Base-by-base conservation (phyloP, 1,284 basidiomycete species). In the Schizopora paradoxa region DNA sequence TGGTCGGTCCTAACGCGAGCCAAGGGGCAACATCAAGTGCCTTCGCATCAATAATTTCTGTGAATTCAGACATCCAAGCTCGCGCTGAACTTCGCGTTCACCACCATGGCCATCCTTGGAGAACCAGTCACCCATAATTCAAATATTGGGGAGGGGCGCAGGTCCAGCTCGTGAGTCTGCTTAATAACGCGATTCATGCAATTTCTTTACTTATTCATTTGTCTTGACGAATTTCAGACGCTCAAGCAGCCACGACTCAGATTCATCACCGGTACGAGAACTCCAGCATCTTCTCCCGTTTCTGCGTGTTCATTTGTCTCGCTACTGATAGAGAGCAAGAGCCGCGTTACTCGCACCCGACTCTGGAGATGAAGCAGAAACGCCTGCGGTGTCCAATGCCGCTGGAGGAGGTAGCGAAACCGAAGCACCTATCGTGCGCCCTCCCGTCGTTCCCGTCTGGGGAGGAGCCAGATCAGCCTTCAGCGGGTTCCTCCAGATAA, bases 161-260 rank as follows among this genome's bases (percentile, higher is more conserved):
- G 19, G 8, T 29, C 44, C 8, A 18, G 18, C 44, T 46, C 44
- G 44, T 46, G 29, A 28, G 44, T 41, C 10, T 16, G 8, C 13
- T 27, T 14, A 4, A 6, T 27, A 22, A 19, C 22, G 14, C 18
- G 2, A 14, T 35, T 10, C 3, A 39, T 40, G 19, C 22, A 28
- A 28, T 19, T 21, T 8, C 22, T 5, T 37, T 1, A 27, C 34
- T 6, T 40, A 6, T 13, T 11, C 25, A 8, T 41, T 18, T 13
- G n/a, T n/a, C n/a, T n/a, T n/a, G n/a, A n/a, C n/a, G n/a, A n/a
- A n/a, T 26, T 19, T 19, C n/a, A 48, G 41, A 22, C 19, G 41
- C 26, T 44, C 47, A 13, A 48, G 41, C 31, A 43, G 41, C 22
- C 10, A n/a, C n/a, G 31, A 37, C 29, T 48, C 47, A 18, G 21